Evolutionary conservation across 2,329 filamentous ascomycete genomes (phyloP), one percentile per base, ranked within the genome.

Genomic region (Claviceps quebecensis): DNA sequence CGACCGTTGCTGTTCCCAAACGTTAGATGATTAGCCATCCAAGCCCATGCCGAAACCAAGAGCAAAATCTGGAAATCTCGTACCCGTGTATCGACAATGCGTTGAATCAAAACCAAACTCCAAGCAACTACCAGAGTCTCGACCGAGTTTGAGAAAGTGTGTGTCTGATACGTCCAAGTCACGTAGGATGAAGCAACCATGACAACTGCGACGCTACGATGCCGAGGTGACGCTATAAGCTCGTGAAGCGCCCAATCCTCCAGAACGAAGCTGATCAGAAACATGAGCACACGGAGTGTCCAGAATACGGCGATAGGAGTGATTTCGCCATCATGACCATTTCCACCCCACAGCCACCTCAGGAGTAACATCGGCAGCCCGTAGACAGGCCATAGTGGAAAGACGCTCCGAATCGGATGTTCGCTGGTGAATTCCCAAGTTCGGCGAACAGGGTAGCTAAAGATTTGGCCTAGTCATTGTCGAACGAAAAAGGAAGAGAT

Each of bases 201-300:
- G 45, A 94, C 74, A 45, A 94, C 79, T 9, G 89, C 87, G 51
- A 84, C 73, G 59, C 80, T 80, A 56, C 88, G 83, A 61, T 80
- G 74, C 54, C 83, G 82, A 56, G 81, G 81, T 40, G 84, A 85
- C 55, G 83, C 81, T 51, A 96, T 83, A 56, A 97, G 75, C 67
- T 98, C 93, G 71, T 95, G 83, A 53, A 98, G 79, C 11, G 93
- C 93, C 91, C 93, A 97, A 71, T 98, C 93, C 69, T 96, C 89
- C 55, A 98, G 77, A 51, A 98, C 89, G 67, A 98, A 95, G 72
- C 90, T 96, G 64, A 95, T 74, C 49, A 88, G 72, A 70, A 97
- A 95, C 90, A 98, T 97, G 64, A 94, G 76, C 48, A 87, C 76
- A 52, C 93, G 81, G 60, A 97, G 72, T 4, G 85, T 83, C 80